Evolutionary conservation across 139 green algal species (phyloP).

Genomic region (Pedinophyceae sp.): DNA sequence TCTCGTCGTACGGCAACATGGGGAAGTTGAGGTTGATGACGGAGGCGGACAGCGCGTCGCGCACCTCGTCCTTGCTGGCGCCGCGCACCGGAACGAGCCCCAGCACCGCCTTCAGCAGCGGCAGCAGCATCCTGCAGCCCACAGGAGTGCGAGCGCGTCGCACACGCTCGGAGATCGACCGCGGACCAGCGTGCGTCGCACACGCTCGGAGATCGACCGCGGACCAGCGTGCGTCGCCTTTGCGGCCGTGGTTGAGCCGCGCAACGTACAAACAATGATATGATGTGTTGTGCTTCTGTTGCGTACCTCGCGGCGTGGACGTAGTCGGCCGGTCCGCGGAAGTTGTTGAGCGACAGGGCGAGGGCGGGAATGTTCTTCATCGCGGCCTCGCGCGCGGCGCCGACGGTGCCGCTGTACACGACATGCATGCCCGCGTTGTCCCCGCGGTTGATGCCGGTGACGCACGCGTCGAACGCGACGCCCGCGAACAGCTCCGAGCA

Average conservation of each 20-base stretch:
- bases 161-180: too few species aligned
- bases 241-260: too few species aligned
- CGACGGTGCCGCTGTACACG: slow-evolving; percentile 59
- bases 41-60: slow-evolving; percentile 9
- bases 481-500: background rate
- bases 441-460: slow-evolving; percentile 58
- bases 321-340: slow-evolving; percentile 35
- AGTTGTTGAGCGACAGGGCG: slow-evolving; percentile 46
- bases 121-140: slow-evolving; percentile 9
- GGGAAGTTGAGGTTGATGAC: slow-evolving; percentile 45
- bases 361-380: slow-evolving; percentile 34
- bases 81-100: slow-evolving; percentile 12
- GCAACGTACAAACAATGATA: too few species aligned
- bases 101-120: slow-evolving; percentile 24
- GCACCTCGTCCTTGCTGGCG: background rate
- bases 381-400: slow-evolving; percentile 42
- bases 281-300: too few species aligned
- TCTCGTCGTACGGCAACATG: slow-evolving; percentile 5
- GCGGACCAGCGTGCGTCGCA: too few species aligned
- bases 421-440: slow-evolving; percentile 67
- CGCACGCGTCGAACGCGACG: slow-evolving; percentile 24
- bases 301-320: slow-evolving; percentile 15
- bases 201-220: too few species aligned
- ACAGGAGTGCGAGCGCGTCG: too few species aligned
- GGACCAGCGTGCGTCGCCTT: too few species aligned